Conservation (phyloP, 257 asterid species). For the Salvia splendens region DNA sequence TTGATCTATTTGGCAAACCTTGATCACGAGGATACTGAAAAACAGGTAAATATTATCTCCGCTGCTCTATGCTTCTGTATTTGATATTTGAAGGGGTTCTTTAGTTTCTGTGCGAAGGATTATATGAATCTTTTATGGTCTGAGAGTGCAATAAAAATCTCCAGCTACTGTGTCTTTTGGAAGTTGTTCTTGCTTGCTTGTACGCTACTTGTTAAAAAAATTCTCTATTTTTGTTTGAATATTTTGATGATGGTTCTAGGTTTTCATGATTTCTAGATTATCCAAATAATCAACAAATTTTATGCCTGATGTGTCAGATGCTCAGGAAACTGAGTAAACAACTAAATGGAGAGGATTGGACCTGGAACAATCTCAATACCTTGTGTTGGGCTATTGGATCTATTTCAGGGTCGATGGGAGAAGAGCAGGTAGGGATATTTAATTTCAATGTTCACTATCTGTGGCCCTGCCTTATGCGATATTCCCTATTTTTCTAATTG, state of each 20-base stretch:
- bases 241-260: background rate
- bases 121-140: background rate
- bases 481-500: too few species aligned
- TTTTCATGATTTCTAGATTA: background rate
- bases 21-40: slow-evolving; percentile 97
- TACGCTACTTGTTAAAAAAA: background rate
- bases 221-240: background rate
- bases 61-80: background rate
- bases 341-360: slow-evolving; percentile 90
- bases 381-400: slow-evolving; percentile 99
- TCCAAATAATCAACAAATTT: slow-evolving; percentile 9
- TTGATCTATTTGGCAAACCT: slow-evolving; percentile 95
- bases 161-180: background rate
- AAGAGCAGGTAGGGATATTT: slow-evolving; percentile 70
- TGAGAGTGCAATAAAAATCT: slow-evolving; percentile 1
- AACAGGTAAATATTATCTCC: slow-evolving; percentile 55
- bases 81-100: slow-evolving; percentile 1
- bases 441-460: slow-evolving; percentile 1
- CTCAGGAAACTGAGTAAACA: slow-evolving; percentile 77
- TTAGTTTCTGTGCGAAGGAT: background rate
- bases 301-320: slow-evolving; percentile 56
- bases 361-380: slow-evolving; percentile 98
- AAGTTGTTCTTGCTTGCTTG: slow-evolving; percentile 5
- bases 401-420: slow-evolving; percentile 97
- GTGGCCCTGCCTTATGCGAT: background rate